These are phyloP conservation scores for Rhynchosporium agropyri DNA, from an alignment of 2,329 filamentous ascomycete species.

Conservation along the genomic window DNA sequence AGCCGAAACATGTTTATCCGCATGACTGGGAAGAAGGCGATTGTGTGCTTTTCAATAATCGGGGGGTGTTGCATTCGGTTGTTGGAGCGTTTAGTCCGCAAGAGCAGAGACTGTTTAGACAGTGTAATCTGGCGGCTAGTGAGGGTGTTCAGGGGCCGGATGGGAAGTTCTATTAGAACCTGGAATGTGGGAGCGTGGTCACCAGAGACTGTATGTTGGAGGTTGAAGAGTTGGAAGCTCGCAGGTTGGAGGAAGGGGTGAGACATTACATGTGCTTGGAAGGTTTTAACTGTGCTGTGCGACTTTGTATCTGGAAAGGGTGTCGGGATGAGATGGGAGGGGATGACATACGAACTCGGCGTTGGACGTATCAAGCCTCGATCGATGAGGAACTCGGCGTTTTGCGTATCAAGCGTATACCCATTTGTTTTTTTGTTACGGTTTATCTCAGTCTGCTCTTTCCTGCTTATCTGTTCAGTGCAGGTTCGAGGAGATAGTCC, in stretches of 20 bases:
- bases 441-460: neutral
- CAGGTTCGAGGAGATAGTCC: too few species aligned
- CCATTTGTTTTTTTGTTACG: constrained; percentile 39
- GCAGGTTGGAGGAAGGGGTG: constrained; percentile 2
- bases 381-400: constrained; percentile 42
- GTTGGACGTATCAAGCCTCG: constrained; percentile 43
- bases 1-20: constrained; percentile 67
- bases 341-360: constrained; percentile 41
- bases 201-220: neutral
- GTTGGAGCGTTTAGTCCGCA: constrained; percentile 73
- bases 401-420: constrained; percentile 43
- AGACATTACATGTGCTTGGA: constrained; percentile 18
- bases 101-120: constrained; percentile 75
- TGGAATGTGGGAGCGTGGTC: neutral
- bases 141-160: constrained; percentile 44
- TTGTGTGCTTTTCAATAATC: constrained; percentile 77
- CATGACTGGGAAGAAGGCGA: constrained; percentile 80
- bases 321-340: constrained; percentile 5
- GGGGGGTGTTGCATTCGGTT: constrained; percentile 73
- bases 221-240: neutral
- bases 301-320: neutral
- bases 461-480: neutral
- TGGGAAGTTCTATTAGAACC: constrained; percentile 40
- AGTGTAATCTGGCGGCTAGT: constrained; percentile 77
- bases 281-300: constrained; percentile 7